phyloP scores from a whole-genome alignment of 768 basidiomycete genomes.

The Suillus ampliporus region DNA sequence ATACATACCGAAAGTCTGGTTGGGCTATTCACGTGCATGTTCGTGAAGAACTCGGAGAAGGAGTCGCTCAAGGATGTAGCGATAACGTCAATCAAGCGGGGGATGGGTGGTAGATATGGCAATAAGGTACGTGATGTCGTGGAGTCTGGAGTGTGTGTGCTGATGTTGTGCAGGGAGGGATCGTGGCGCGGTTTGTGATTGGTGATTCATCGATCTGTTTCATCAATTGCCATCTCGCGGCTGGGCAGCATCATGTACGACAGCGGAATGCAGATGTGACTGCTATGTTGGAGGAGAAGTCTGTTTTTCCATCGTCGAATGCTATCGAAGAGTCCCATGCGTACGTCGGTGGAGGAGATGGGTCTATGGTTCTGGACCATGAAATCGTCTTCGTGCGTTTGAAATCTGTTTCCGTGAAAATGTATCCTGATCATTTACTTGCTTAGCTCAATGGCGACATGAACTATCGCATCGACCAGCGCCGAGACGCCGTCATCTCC shows the following conservation, averaged over 20 bases:
- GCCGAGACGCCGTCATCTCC: conserved; percentile 80
- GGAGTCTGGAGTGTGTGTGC: not conserved
- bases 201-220: conserved; percentile 95
- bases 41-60: conserved; percentile 74
- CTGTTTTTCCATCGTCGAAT: conserved; percentile 59
- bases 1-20: conserved; percentile 89
- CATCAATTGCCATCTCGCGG: conserved; percentile 97
- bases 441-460: conserved; percentile 86
- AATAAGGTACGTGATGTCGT: conserved; percentile 76
- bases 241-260: conserved; percentile 84
- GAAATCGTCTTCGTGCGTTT: conserved; percentile 82
- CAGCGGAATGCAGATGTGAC: conserved; percentile 88
- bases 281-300: conserved; percentile 83
- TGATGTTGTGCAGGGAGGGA: conserved; percentile 68
- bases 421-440: conserved; percentile 8
- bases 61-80: conserved; percentile 65
- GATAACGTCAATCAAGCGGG: conserved; percentile 87
- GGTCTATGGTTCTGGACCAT: conserved; percentile 92
- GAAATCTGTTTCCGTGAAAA: not conserved
- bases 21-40: conserved; percentile 79
- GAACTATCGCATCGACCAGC: conserved; percentile 96
- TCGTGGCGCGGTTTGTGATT: conserved; percentile 86
- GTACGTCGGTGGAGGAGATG: conserved; percentile 91
- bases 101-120: conserved; percentile 91
- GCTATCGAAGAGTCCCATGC: conserved; percentile 60